Conservation (phyloP, 2,329 filamentous ascomycete species). For the Geosmithia flava region DNA sequence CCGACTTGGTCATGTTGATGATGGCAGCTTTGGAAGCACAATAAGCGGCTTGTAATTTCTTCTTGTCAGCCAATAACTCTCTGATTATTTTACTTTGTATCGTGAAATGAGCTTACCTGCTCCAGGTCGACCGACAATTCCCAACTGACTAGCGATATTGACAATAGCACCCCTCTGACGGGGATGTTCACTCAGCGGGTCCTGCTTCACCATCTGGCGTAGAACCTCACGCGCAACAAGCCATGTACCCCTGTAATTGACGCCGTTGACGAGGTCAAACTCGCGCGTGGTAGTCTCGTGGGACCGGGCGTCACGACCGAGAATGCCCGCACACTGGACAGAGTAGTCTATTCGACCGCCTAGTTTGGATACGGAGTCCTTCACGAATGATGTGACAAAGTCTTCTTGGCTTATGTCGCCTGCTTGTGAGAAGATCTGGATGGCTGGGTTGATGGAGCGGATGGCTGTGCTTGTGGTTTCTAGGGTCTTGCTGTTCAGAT, state of each 20-base stretch:
- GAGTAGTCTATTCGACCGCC: slow-evolving; percentile 37
- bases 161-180: slow-evolving; percentile 33
- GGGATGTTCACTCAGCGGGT: slow-evolving; percentile 24
- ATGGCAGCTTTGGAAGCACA: slow-evolving; percentile 46
- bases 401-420: slow-evolving; percentile 35
- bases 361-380: slow-evolving; percentile 19
- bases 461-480: slow-evolving; percentile 20
- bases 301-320: slow-evolving; percentile 26
- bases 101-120: slow-evolving; percentile 21
- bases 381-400: slow-evolving; percentile 26
- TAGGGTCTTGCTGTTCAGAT: slow-evolving; percentile 29
- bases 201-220: slow-evolving; percentile 30
- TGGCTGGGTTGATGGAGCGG: slow-evolving; percentile 16
- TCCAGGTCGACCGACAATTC: slow-evolving; percentile 30
- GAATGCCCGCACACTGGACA: slow-evolving; percentile 42
- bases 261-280: slow-evolving; percentile 39
- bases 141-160: slow-evolving; percentile 39
- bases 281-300: slow-evolving; percentile 30
- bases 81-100: too few species aligned
- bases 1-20: slow-evolving; percentile 42
- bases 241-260: slow-evolving; percentile 43
- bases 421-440: slow-evolving; percentile 16
- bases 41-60: slow-evolving; percentile 27
- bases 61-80: too few species aligned
- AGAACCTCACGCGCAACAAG: slow-evolving; percentile 30